These are phyloP conservation scores for Alternaria viburni DNA, from an alignment of 2,329 filamentous ascomycete species.

Conservation along the genomic window DNA sequence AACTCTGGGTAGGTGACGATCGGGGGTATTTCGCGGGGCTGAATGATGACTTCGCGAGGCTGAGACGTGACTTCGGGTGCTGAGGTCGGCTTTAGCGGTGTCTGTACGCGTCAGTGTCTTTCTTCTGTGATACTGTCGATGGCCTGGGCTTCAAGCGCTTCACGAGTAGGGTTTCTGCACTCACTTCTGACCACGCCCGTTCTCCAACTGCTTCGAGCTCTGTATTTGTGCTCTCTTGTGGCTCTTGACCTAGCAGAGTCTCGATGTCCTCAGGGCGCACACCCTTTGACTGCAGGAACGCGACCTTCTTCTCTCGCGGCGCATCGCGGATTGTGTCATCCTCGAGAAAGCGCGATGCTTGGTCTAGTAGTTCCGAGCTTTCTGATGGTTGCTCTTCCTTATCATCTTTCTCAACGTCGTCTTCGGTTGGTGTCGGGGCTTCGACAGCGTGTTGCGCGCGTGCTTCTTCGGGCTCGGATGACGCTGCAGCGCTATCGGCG, in stretches of 20 bases:
- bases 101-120: constrained; percentile 21
- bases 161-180: background rate
- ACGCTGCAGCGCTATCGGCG: constrained; percentile 11
- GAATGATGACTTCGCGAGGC: constrained; percentile 47
- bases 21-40: constrained; percentile 58
- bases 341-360: constrained; percentile 77
- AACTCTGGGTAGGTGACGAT: constrained; percentile 74
- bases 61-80: constrained; percentile 21
- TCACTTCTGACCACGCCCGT: constrained; percentile 38
- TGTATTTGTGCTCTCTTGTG: constrained; percentile 13
- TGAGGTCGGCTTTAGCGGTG: constrained; percentile 21
- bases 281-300: constrained; percentile 80
- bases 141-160: background rate
- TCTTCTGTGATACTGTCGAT: background rate
- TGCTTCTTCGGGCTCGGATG: constrained; percentile 18
- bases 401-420: constrained; percentile 6
- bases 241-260: constrained; percentile 59
- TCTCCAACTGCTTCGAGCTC: constrained; percentile 32
- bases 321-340: constrained; percentile 75
- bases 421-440: constrained; percentile 20
- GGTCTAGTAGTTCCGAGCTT: constrained; percentile 57
- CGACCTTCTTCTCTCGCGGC: constrained; percentile 72
- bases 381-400: constrained; percentile 6
- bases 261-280: constrained; percentile 71
- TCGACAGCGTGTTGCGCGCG: constrained; percentile 20